phyloP scores from a whole-genome alignment of 257 asterid genomes.

The Ajuga chamaepitys region DNA sequence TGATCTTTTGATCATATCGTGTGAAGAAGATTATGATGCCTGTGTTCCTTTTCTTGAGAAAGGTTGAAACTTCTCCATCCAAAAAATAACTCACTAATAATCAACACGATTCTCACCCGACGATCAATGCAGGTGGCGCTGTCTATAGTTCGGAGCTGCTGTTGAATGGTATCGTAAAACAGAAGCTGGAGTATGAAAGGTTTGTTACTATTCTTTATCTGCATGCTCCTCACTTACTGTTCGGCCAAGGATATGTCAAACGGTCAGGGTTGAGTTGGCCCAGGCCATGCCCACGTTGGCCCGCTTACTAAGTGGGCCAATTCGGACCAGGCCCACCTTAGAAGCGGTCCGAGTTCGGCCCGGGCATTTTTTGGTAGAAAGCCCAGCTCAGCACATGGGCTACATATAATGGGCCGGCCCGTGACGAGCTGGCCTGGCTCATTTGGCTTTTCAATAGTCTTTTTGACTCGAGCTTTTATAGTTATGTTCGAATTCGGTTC shows the following conservation, averaged over 20 bases:
- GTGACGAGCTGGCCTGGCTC: not conserved
- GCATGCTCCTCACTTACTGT: not conserved
- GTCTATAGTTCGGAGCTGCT: constrained; percentile 89
- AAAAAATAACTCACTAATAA: not conserved
- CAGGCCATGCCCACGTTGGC: no score
- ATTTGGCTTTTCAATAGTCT: not conserved
- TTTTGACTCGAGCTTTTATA: no score
- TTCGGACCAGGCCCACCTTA: no score
- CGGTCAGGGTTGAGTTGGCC: no score
- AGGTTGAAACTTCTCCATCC: constrained; percentile 39
- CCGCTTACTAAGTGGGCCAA: no score
- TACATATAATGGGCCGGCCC: no score
- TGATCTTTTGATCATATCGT: constrained; percentile 71
- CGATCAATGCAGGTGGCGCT: constrained; percentile 52
- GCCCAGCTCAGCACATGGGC: no score
- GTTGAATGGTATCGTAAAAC: constrained; percentile 88
- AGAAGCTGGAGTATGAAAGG: constrained; percentile 90
- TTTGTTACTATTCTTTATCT: constrained; percentile 14
- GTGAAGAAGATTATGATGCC: constrained; percentile 83
- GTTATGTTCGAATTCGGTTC: no score
- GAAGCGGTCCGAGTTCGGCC: no score
- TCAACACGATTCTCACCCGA: not conserved
- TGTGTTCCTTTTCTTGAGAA: constrained; percentile 85
- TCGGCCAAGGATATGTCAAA: no score
- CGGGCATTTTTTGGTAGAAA: no score